These are phyloP conservation scores for Pleurotus pulmonarius DNA, from an alignment of 768 basidiomycete genomes.

Conservation along the genomic window DNA sequence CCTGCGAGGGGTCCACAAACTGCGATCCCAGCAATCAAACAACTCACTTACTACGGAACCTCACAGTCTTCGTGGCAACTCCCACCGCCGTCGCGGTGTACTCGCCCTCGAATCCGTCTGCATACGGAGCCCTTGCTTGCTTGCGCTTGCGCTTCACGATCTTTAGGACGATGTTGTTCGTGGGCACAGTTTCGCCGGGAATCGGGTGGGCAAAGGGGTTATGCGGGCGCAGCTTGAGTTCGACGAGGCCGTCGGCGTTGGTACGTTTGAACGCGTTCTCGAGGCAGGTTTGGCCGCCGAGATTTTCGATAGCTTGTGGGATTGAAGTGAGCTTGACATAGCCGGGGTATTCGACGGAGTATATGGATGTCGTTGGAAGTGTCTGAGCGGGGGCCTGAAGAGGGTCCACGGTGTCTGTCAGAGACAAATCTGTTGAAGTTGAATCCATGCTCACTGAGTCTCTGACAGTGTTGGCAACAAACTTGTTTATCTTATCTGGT, in stretches of 20 bases:
- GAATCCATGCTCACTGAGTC: conserved; percentile 5
- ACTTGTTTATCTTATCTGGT: neutral
- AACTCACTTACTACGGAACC: conserved; percentile 77
- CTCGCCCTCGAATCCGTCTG: conserved; percentile 49
- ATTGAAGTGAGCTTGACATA: conserved; percentile 66
- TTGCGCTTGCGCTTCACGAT: conserved; percentile 72
- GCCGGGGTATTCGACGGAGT: conserved; percentile 89
- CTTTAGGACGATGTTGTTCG: conserved; percentile 82
- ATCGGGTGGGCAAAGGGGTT: conserved; percentile 84
- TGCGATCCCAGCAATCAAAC: neutral
- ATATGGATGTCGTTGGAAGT: conserved; percentile 59
- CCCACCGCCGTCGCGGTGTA: conserved; percentile 76
- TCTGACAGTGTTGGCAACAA: no score
- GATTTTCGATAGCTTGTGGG: conserved; percentile 54
- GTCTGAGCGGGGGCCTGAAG: conserved; percentile 29
- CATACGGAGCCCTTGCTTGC: conserved; percentile 18
- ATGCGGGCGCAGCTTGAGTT: conserved; percentile 69
- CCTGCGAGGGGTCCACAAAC: conserved; percentile 40
- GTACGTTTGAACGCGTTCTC: conserved; percentile 75
- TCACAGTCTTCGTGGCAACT: conserved; percentile 71
- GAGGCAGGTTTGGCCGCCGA: conserved; percentile 68
- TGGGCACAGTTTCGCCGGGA: conserved; percentile 71
- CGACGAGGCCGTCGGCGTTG: conserved; percentile 62
- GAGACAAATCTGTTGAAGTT: conserved; percentile 3
- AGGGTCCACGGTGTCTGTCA: neutral